Evolutionary conservation across 192 early-diverging fungal species (phyloP).

Genomic region (Funneliformis mosseae): DNA sequence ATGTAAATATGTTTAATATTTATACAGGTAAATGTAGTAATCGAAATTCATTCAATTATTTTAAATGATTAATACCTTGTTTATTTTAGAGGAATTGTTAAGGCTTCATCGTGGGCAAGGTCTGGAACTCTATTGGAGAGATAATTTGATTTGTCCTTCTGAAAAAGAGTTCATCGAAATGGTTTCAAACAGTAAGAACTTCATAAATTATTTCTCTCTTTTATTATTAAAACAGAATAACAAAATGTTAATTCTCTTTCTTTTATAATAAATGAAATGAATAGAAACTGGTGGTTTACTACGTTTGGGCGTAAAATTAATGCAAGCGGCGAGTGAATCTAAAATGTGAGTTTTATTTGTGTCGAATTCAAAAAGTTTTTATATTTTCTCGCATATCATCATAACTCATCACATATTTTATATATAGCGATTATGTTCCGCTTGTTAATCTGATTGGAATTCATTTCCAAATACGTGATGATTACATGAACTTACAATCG

Average conservation of each 20-base stretch:
- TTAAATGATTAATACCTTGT: too few relatives aligned
- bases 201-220: too few relatives aligned
- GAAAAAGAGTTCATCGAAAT: slow-evolving; percentile 94
- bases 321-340: slow-evolving; percentile 74
- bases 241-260: not conserved
- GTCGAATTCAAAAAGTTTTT: too few relatives aligned
- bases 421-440: slow-evolving; percentile 68
- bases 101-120: slow-evolving; percentile 95
- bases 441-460: slow-evolving; percentile 90
- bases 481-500: slow-evolving; percentile 93
- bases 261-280: not conserved
- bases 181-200: slow-evolving; percentile 87
- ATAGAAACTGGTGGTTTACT: slow-evolving; percentile 96
- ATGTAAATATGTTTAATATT: slow-evolving; percentile 73
- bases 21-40: slow-evolving; percentile 65
- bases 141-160: slow-evolving; percentile 85
- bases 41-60: not conserved
- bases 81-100: slow-evolving; percentile 87
- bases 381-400: too few relatives aligned
- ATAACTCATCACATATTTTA: not conserved
- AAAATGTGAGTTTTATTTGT: slow-evolving; percentile 32
- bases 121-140: slow-evolving; percentile 97
- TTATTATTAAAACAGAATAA: too few relatives aligned
- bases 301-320: slow-evolving; percentile 89
- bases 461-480: slow-evolving; percentile 97